These are phyloP conservation scores for Striga asiatica DNA, from an alignment of 257 asterid species.

Conservation along the genomic window DNA sequence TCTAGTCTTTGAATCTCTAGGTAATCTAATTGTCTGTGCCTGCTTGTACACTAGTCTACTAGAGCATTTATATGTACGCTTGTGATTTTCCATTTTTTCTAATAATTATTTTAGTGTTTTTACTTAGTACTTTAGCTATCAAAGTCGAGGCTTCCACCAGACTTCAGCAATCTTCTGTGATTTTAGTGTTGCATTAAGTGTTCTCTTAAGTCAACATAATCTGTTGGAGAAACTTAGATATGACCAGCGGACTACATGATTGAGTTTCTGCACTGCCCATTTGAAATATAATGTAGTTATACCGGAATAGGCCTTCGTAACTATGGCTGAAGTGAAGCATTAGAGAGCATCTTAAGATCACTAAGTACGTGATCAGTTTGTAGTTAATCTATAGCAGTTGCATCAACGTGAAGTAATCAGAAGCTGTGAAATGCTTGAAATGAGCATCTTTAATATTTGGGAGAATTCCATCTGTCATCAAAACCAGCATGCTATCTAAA, in stretches of 20 bases:
- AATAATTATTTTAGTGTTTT: not conserved
- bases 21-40: not conserved
- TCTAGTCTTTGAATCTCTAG: constrained; percentile 1
- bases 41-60: not conserved
- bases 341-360: not conserved
- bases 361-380: no score
- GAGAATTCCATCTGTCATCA: no score
- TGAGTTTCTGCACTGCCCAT: not conserved
- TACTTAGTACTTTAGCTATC: not conserved
- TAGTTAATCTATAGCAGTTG: no score
- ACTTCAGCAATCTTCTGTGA: not conserved
- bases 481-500: no score
- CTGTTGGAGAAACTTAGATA: not conserved
- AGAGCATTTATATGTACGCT: not conserved
- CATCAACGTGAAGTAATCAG: no score
- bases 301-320: not conserved
- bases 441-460: no score
- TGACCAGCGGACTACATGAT: not conserved
- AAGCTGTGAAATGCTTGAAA: no score
- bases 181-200: not conserved
- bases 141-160: not conserved
- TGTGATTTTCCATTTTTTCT: no score
- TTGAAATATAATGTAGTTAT: not conserved
- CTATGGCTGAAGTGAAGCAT: not conserved
- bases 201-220: not conserved